These are phyloP conservation scores for Agrocybe praecox DNA, from an alignment of 768 basidiomycete species.

Conservation along the genomic window DNA sequence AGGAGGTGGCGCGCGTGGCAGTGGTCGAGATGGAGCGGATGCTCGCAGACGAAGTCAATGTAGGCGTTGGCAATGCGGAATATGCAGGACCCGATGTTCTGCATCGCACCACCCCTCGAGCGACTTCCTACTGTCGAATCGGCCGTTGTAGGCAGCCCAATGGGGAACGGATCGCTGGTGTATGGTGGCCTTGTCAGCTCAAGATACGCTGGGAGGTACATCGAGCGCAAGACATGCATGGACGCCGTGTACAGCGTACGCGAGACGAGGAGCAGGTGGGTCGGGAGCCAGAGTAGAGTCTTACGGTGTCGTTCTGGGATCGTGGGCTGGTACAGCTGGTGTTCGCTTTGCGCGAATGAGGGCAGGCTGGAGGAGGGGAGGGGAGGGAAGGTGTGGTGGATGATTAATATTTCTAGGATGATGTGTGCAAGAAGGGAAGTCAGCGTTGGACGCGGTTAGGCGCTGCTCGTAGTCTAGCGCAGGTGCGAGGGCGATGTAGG, in stretches of 20 bases:
- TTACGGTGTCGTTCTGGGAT: conserved; percentile 58
- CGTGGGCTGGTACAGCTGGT: conserved; percentile 30
- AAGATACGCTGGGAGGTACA: conserved; percentile 69
- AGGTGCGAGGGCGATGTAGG: conserved; percentile 31
- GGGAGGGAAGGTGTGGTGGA: conserved; percentile 63
- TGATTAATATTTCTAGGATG: conserved; percentile 73
- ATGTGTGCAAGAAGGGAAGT: conserved; percentile 40
- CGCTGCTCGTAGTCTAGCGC: background rate
- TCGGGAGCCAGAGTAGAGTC: conserved; percentile 72
- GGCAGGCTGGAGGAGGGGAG: conserved; percentile 4
- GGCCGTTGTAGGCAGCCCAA: conserved; percentile 22
- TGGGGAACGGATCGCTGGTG: conserved; percentile 78
- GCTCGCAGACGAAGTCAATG: conserved; percentile 17
- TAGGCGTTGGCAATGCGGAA: conserved; percentile 14
- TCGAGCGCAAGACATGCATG: conserved; percentile 81
- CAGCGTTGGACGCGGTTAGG: conserved; percentile 7
- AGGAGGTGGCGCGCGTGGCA: conserved; percentile 17
- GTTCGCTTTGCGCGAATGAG: conserved; percentile 21
- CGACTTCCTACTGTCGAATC: background rate
- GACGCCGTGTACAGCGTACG: conserved; percentile 72
- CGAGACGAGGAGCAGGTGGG: conserved; percentile 65
- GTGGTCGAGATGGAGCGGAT: conserved; percentile 18
- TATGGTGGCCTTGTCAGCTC: conserved; percentile 68
- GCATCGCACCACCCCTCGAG: background rate
- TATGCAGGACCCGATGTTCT: background rate